Conservation (phyloP, 805 yeast species). For the Starmerella potacharoeniae region DNA sequence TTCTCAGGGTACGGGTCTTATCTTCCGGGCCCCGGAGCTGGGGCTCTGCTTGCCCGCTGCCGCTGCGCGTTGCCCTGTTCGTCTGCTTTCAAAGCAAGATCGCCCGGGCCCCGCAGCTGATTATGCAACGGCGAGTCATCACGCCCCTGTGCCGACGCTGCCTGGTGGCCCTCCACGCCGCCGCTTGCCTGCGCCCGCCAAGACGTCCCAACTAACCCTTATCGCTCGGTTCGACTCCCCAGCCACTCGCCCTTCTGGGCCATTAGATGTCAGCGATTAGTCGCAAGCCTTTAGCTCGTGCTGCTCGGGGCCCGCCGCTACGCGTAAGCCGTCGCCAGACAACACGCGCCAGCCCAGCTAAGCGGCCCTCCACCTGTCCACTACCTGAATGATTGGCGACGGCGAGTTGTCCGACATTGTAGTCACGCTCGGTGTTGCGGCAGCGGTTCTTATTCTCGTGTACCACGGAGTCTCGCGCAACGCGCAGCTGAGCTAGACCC, state of each 20-base stretch:
- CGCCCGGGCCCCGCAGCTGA: neutral
- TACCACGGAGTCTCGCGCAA: conserved; percentile 59
- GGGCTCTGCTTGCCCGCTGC: neutral
- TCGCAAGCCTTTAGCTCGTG: too few species aligned
- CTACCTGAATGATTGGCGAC: conserved; percentile 62
- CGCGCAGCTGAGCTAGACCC: conserved; percentile 3
- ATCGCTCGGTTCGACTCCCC: too few species aligned
- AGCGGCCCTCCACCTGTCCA: neutral
- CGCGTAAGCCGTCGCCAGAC: neutral
- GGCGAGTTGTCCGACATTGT: conserved; percentile 64
- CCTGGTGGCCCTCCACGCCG: too few species aligned
- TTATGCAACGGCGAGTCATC: neutral
- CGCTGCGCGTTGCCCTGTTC: neutral
- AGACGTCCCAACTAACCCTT: too few species aligned
- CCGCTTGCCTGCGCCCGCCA: too few species aligned
- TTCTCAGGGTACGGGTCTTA: neutral
- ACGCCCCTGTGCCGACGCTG: neutral
- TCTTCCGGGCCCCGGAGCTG: neutral
- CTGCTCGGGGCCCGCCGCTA: neutral
- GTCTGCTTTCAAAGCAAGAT: neutral
- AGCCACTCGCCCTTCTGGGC: too few species aligned
- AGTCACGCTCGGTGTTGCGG: conserved; percentile 57
- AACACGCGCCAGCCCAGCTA: neutral
- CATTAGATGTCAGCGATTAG: too few species aligned
- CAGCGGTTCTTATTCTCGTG: conserved; percentile 57